A percentile compares a stretch with the other conserved stretches of the same genome.
Evolutionary conservation across 164 flowering plant genomes (phyloP).

Genomic region (Liquidambar formosana): DNA sequence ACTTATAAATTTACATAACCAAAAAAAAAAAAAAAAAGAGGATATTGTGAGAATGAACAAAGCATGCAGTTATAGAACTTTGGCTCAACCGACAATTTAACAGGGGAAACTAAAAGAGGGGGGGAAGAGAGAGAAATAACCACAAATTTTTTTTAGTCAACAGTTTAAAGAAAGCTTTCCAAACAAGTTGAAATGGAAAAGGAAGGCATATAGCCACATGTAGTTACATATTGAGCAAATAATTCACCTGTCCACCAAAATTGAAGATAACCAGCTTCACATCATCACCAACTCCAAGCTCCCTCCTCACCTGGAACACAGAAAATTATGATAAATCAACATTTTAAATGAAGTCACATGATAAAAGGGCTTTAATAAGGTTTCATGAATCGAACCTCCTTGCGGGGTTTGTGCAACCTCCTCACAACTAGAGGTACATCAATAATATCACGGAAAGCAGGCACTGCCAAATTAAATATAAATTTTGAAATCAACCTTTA

Average conservation of each 20-base stretch:
- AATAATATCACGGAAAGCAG: constrained; percentile 94
- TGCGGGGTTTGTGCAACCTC: constrained; percentile 75
- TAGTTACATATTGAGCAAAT: not conserved
- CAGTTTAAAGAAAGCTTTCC: not conserved
- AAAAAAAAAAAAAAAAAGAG: too few relatives aligned
- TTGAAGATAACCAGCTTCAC: constrained; percentile 85
- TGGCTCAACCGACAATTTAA: too few relatives aligned
- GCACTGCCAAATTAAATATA: constrained; percentile 60
- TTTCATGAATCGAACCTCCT: constrained; percentile 50
- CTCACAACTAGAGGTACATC: constrained; percentile 97
- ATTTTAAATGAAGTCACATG: constrained; percentile 4
- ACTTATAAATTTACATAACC: too few relatives aligned
- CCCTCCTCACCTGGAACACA: constrained; percentile 66
- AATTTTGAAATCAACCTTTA: constrained; percentile 3
- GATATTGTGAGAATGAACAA: too few relatives aligned
- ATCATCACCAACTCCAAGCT: constrained; percentile 77
- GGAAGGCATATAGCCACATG: not conserved
- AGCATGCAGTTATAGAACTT: too few relatives aligned
- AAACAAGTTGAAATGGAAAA: not conserved
- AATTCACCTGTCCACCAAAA: constrained; percentile 92
- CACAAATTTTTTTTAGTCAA: too few relatives aligned
- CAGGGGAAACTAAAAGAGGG: not conserved
- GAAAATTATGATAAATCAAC: not conserved
- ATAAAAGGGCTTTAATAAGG: not conserved
- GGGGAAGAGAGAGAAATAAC: too few relatives aligned